Percentiles rank a stretch among this genome's conserved stretches.
Conservation (phyloP, 768 basidiomycete genomes). For the Lactifluus rugatus region DNA sequence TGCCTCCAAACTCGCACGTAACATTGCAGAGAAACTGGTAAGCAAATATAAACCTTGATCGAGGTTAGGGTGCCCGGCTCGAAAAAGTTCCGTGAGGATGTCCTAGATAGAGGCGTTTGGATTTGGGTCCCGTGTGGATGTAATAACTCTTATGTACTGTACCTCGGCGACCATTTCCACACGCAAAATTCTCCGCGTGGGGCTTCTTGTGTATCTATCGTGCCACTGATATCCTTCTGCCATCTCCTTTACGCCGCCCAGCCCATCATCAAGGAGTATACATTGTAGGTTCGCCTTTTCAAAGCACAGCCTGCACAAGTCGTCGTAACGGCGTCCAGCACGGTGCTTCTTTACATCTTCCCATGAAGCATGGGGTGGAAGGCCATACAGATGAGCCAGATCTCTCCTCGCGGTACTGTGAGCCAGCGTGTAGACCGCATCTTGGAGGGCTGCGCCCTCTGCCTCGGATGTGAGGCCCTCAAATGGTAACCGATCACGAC, state of each 20-base stretch:
- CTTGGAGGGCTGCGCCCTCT: constrained; percentile 39
- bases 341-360: constrained; percentile 45
- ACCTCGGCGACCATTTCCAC: constrained; percentile 68
- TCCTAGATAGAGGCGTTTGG: not conserved
- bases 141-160: constrained; percentile 3
- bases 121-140: not conserved
- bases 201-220: constrained; percentile 43
- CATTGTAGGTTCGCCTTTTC: constrained; percentile 49
- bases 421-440: constrained; percentile 49
- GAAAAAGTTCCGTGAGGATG: not conserved
- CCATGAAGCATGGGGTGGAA: constrained; percentile 40
- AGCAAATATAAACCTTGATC: not conserved
- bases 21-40: not conserved
- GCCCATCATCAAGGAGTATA: constrained; percentile 66
- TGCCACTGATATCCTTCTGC: constrained; percentile 53
- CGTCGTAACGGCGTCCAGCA: constrained; percentile 36
- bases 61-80: not conserved
- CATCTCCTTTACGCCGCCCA: no score
- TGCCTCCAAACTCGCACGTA: not conserved
- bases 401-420: constrained; percentile 48
- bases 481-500: constrained; percentile 42
- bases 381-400: constrained; percentile 40
- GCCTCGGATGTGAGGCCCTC: constrained; percentile 62
- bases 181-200: constrained; percentile 53
- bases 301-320: constrained; percentile 50